Percentiles rank a stretch among this genome's conserved stretches.
These are phyloP conservation scores for Acer negundo DNA, from an alignment of 345 rosid species.

Conservation along the genomic window DNA sequence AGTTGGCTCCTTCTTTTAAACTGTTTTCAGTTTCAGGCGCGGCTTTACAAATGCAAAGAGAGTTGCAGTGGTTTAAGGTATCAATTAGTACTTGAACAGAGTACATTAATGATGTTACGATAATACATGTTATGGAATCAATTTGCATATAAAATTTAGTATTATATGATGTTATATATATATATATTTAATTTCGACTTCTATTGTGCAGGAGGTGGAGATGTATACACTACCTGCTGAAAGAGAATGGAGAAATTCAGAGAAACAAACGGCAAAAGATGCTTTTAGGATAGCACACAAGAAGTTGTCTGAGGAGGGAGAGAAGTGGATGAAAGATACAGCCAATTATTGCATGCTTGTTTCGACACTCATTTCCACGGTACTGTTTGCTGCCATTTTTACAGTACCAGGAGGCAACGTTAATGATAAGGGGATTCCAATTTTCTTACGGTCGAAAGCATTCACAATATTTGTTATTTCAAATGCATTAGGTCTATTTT, in stretches of 20 bases:
- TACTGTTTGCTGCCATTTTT: background rate
- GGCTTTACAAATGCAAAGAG: background rate
- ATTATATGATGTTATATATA: too few species aligned
- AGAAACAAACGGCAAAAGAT: background rate
- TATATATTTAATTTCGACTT: background rate
- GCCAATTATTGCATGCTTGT: slow-evolving; percentile 21
- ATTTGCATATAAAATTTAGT: too few species aligned
- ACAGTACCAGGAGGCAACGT: too few species aligned
- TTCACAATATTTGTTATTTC: too few species aligned
- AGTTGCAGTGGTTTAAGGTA: background rate
- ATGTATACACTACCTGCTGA: background rate
- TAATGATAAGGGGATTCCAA: too few species aligned
- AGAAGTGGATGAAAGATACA: slow-evolving; percentile 24
- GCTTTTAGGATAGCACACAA: slow-evolving; percentile 15
- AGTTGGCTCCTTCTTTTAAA: background rate
- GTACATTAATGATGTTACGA: too few species aligned
- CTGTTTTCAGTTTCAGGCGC: background rate
- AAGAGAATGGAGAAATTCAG: background rate
- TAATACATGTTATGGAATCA: too few species aligned
- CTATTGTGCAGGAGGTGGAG: slow-evolving; percentile 17
- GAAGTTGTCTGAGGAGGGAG: slow-evolving; percentile 12
- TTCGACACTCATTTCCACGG: slow-evolving; percentile 19
- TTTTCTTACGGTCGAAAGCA: too few species aligned
- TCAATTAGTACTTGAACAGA: too few species aligned
- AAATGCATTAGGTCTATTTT: too few species aligned